Percentiles rank a stretch among this genome's conserved stretches.
phyloP scores from a whole-genome alignment of 2,329 filamentous ascomycete genomes.

The Diaporthe caulivora region DNA sequence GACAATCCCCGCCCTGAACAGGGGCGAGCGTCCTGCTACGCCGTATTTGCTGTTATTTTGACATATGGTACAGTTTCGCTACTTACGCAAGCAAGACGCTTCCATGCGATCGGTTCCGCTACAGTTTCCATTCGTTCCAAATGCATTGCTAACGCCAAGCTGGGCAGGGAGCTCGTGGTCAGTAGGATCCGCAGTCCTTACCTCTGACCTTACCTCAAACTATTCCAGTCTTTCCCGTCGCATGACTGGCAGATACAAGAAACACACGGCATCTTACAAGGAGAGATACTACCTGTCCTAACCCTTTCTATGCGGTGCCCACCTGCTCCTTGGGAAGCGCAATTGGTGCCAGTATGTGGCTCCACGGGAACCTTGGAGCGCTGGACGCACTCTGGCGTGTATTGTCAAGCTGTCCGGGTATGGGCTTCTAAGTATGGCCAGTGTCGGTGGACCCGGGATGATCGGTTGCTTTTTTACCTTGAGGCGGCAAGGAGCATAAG shows the following conservation, averaged over 20 bases:
- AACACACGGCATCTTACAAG: conserved; percentile 36
- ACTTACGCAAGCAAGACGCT: conserved; percentile 27
- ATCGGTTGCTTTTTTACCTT: conserved; percentile 30
- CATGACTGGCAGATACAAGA: conserved; percentile 28
- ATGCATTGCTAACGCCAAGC: conserved; percentile 15
- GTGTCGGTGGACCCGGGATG: conserved; percentile 6
- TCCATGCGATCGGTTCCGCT: conserved; percentile 4
- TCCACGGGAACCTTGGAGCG: neutral
- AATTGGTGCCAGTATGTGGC: neutral
- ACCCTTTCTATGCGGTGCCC: conserved; percentile 26
- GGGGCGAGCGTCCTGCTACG: neutral
- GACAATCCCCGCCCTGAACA: neutral
- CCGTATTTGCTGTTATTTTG: neutral
- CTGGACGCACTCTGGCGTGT: neutral
- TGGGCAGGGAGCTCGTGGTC: conserved; percentile 41
- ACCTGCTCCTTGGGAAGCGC: neutral
- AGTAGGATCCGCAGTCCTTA: conserved; percentile 46
- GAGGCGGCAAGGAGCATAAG: neutral
- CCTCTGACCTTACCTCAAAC: conserved; percentile 48
- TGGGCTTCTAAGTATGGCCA: neutral
- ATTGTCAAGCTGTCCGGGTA: neutral
- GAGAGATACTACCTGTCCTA: conserved; percentile 39
- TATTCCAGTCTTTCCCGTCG: conserved; percentile 27
- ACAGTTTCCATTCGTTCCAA: conserved; percentile 1
- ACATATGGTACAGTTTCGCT: conserved; percentile 43